Percentiles rank a stretch among this genome's conserved stretches.
These are phyloP conservation scores for Hypomyces rosellus DNA, from an alignment of 2,329 filamentous ascomycete species.

Conservation along the genomic window DNA sequence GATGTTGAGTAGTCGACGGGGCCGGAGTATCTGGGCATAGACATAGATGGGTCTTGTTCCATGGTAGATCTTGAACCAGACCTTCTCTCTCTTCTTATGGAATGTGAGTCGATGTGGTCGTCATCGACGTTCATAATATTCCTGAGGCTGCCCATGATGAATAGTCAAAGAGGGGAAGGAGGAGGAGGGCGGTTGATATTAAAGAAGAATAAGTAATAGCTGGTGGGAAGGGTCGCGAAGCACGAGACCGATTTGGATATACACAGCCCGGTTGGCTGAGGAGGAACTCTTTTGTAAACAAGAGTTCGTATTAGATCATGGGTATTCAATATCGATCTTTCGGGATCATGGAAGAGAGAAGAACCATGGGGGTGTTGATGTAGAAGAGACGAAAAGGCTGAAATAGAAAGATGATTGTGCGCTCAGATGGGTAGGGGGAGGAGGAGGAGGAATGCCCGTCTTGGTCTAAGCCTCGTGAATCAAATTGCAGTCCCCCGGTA, in stretches of 20 bases:
- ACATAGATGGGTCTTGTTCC: slow-evolving; percentile 27
- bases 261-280: slow-evolving; percentile 39
- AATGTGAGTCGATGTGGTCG: slow-evolving; percentile 36
- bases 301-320: slow-evolving; percentile 21
- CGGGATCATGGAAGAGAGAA: slow-evolving; percentile 13
- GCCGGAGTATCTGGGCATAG: slow-evolving; percentile 34
- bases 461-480: slow-evolving; percentile 9
- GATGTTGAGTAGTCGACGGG: slow-evolving; percentile 25
- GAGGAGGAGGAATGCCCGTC: slow-evolving; percentile 3
- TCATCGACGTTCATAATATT: slow-evolving; percentile 53
- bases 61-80: slow-evolving; percentile 29
- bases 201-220: slow-evolving; percentile 29
- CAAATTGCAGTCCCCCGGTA: slow-evolving; percentile 1
- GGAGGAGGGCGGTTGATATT: slow-evolving; percentile 20
- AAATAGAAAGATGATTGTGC: not conserved
- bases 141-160: slow-evolving; percentile 48
- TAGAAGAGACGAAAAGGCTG: slow-evolving; percentile 10
- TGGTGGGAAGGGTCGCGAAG: slow-evolving; percentile 20
- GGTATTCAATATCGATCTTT: slow-evolving; percentile 26
- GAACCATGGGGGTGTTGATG: slow-evolving; percentile 16
- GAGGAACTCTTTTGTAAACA: slow-evolving; percentile 16
- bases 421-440: slow-evolving; percentile 6
- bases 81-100: slow-evolving; percentile 41
- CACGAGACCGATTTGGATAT: slow-evolving; percentile 37
- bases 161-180: slow-evolving; percentile 26